Conservation (phyloP, 495 filamentous ascomycete species). For the Staphylotrichum tortipilum region DNA sequence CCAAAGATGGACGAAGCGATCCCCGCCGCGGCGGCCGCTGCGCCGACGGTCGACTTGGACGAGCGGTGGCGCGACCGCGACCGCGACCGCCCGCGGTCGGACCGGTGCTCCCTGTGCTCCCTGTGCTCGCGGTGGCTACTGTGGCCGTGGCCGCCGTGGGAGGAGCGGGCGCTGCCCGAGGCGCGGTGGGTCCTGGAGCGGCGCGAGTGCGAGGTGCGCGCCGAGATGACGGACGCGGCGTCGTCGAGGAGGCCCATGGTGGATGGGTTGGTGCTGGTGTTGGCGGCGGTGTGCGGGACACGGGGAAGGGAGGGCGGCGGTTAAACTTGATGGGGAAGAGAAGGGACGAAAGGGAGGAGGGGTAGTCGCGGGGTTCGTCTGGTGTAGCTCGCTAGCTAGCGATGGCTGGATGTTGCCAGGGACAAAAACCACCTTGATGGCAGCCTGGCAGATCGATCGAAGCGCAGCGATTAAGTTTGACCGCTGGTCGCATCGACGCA, state of each 20-base stretch:
- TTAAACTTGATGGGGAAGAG: too few relatives aligned
- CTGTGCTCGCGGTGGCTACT: too few relatives aligned
- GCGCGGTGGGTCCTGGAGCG: slow-evolving; percentile 21
- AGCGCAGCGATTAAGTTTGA: too few relatives aligned
- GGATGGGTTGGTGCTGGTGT: not conserved
- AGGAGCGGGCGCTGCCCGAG: slow-evolving; percentile 16
- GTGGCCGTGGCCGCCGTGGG: too few relatives aligned
- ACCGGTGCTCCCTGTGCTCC: slow-evolving; percentile 11
- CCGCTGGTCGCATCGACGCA: not conserved
- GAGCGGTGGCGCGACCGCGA: slow-evolving; percentile 19
- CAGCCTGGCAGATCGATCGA: too few relatives aligned
- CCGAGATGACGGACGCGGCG: slow-evolving; percentile 32
- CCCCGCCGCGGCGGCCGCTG: slow-evolving; percentile 15
- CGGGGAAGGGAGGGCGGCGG: too few relatives aligned
- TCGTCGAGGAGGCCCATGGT: slow-evolving; percentile 39
- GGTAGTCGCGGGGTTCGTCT: too few relatives aligned
- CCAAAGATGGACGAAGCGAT: slow-evolving; percentile 36
- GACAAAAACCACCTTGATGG: too few relatives aligned
- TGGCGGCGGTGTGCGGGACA: not conserved
- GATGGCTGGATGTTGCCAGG: too few relatives aligned
- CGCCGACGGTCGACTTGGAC: slow-evolving; percentile 12
- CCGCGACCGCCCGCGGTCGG: slow-evolving; percentile 15
- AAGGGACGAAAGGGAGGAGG: too few relatives aligned
- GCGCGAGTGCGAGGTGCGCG: slow-evolving; percentile 26
- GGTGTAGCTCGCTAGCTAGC: too few relatives aligned